phyloP scores from a whole-genome alignment of 805 yeast genomes.

The Candida stauntonica region DNA sequence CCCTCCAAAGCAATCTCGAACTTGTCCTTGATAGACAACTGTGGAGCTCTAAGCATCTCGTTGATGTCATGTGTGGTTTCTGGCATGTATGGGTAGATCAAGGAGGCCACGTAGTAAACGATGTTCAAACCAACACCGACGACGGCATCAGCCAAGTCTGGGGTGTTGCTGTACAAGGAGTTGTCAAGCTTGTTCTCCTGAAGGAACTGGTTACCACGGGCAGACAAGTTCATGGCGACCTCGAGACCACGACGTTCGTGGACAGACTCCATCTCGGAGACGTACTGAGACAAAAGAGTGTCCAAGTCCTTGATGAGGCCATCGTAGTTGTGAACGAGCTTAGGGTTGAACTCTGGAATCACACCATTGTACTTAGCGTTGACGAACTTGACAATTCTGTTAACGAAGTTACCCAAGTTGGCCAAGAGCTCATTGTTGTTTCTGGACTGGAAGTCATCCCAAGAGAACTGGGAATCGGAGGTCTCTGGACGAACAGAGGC shows the following conservation, averaged over 20 bases:
- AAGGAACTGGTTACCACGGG: constrained; percentile 91
- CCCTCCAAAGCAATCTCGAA: constrained; percentile 63
- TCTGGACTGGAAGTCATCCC: constrained; percentile 93
- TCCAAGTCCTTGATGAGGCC: constrained; percentile 54
- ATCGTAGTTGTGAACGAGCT: constrained; percentile 44
- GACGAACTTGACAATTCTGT: constrained; percentile 86
- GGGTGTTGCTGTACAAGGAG: constrained; percentile 66
- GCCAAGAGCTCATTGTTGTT: constrained; percentile 93
- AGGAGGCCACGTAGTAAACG: constrained; percentile 77
- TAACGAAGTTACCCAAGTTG: constrained; percentile 94
- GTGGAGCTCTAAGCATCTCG: constrained; percentile 80
- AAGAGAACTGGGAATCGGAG: constrained; percentile 94
- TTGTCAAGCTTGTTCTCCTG: constrained; percentile 96
- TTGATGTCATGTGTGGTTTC: constrained; percentile 66
- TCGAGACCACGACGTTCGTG: constrained; percentile 88
- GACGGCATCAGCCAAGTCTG: constrained; percentile 85
- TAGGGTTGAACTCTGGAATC: constrained; percentile 60
- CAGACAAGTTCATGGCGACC: constrained; percentile 82
- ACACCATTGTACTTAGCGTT: constrained; percentile 90
- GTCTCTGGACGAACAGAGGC: constrained; percentile 92
- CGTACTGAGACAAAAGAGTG: constrained; percentile 54
- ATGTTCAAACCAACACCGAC: constrained; percentile 88
- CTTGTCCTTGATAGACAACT: constrained; percentile 68
- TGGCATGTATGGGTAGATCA: constrained; percentile 89
- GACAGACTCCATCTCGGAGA: constrained; percentile 68